A percentile compares a stretch with the other conserved stretches of the same genome.
These are phyloP conservation scores for Phytophthora podocarpi DNA, from an alignment of 352 stramenopile genomes.

Conservation along the genomic window DNA sequence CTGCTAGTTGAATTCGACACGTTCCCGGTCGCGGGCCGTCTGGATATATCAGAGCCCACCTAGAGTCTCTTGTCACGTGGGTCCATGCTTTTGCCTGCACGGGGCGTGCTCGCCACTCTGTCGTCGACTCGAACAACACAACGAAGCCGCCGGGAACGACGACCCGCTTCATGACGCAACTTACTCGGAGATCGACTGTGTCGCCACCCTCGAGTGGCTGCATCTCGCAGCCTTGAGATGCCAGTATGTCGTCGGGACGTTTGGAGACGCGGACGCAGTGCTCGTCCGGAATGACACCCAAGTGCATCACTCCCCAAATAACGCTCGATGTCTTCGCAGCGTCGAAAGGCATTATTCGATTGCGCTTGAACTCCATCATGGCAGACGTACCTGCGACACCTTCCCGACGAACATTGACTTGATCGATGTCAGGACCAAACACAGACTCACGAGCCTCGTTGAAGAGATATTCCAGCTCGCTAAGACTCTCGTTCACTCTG, in stretches of 20 bases:
- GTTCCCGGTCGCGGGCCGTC: neutral
- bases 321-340: neutral
- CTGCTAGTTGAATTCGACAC: conserved; percentile 13
- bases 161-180: conserved; percentile 16
- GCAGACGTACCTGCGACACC: neutral
- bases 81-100: conserved; percentile 11
- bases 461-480: conserved; percentile 7
- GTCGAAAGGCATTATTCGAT: conserved; percentile 17
- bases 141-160: conserved; percentile 13
- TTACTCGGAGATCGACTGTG: conserved; percentile 3
- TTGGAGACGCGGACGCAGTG: neutral
- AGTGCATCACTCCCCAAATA: conserved; percentile 15
- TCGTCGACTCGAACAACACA: conserved; percentile 19
- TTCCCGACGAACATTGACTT: conserved; percentile 18
- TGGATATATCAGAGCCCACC: conserved; percentile 14
- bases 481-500: neutral
- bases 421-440: neutral
- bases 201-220: conserved; percentile 7
- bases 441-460: neutral
- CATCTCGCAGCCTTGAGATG: conserved; percentile 9
- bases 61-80: conserved; percentile 21
- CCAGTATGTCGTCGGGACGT: conserved; percentile 1
- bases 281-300: conserved; percentile 1
- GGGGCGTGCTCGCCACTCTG: conserved; percentile 9
- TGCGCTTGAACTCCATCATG: conserved; percentile 19